Conservation (phyloP, 495 filamentous ascomycete genomes). For the Rostrohypoxylon terebratum region DNA sequence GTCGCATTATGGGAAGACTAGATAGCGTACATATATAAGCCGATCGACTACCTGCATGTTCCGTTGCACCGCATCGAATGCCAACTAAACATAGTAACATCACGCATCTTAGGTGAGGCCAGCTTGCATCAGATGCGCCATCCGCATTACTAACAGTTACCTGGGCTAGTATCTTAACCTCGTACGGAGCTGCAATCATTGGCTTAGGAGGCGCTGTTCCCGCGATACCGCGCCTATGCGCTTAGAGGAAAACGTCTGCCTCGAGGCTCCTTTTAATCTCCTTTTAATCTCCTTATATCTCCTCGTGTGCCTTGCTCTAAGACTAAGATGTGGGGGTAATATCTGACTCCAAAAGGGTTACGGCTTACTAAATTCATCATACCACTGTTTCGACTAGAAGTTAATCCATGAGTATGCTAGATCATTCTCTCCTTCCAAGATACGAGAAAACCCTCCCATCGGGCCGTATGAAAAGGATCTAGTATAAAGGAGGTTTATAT, state of each 20-base stretch:
- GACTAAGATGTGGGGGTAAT: not conserved
- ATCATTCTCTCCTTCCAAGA: not conserved
- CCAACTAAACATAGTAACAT: conserved; percentile 28
- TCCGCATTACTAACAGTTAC: not conserved
- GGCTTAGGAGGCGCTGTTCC: not conserved
- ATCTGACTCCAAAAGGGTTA: not conserved
- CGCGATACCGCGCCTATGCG: not conserved
- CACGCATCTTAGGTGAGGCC: not conserved
- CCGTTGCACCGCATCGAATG: conserved; percentile 24
- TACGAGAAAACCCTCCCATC: not conserved
- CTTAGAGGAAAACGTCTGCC: not conserved
- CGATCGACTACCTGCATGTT: conserved; percentile 25
- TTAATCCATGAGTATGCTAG: not conserved
- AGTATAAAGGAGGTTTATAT: not conserved
- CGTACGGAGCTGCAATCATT: not conserved
- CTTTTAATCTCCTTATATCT: not conserved
- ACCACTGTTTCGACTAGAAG: not conserved
- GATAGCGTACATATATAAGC: conserved; percentile 29
- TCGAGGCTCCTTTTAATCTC: too few species aligned
- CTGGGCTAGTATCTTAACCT: not conserved
- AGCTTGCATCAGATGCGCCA: conserved; percentile 12
- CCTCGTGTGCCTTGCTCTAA: not conserved
- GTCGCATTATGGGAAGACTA: conserved; percentile 27
- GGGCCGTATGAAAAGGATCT: not conserved
- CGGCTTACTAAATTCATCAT: conserved; percentile 6